Percentiles rank a stretch among this genome's conserved stretches.
Evolutionary conservation across 345 rosid genomes (phyloP).

Genomic region (Noccaea caerulescens): DNA sequence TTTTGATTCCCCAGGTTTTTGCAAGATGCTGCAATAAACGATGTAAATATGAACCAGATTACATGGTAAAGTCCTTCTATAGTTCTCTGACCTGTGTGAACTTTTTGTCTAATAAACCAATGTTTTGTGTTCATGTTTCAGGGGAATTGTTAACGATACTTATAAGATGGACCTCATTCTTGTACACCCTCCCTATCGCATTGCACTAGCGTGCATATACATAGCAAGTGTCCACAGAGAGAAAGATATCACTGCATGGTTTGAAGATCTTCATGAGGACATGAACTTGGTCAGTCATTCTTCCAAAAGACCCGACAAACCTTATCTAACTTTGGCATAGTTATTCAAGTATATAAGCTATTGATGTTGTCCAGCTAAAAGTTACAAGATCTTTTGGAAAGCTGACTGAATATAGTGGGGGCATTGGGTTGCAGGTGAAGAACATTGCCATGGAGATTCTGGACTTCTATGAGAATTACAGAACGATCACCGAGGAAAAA

Average conservation of each 20-base stretch:
- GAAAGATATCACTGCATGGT: slow-evolving; percentile 85
- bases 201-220: slow-evolving; percentile 87
- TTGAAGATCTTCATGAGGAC: slow-evolving; percentile 89
- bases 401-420: slow-evolving; percentile 4
- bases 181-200: slow-evolving; percentile 82
- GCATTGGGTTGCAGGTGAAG: slow-evolving; percentile 49
- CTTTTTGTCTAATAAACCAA: neutral
- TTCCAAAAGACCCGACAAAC: slow-evolving; percentile 2
- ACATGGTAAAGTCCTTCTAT: slow-evolving; percentile 60
- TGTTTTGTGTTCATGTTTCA: slow-evolving; percentile 16
- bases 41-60: slow-evolving; percentile 65
- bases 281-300: slow-evolving; percentile 80
- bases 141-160: slow-evolving; percentile 95
- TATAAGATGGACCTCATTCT: slow-evolving; percentile 96
- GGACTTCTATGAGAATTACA: slow-evolving; percentile 55
- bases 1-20: slow-evolving; percentile 55
- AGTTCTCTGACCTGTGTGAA: slow-evolving; percentile 3
- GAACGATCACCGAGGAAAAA: slow-evolving; percentile 44
- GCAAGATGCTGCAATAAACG: slow-evolving; percentile 79
- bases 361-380: neutral
- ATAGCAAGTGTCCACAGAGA: slow-evolving; percentile 77
- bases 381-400: neutral
- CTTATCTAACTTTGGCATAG: neutral
- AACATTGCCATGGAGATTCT: slow-evolving; percentile 58
- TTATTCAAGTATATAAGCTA: neutral